Evolutionary conservation across 108 stramenopile species (phyloP).

Genomic region (Schizochytrium sp.): DNA sequence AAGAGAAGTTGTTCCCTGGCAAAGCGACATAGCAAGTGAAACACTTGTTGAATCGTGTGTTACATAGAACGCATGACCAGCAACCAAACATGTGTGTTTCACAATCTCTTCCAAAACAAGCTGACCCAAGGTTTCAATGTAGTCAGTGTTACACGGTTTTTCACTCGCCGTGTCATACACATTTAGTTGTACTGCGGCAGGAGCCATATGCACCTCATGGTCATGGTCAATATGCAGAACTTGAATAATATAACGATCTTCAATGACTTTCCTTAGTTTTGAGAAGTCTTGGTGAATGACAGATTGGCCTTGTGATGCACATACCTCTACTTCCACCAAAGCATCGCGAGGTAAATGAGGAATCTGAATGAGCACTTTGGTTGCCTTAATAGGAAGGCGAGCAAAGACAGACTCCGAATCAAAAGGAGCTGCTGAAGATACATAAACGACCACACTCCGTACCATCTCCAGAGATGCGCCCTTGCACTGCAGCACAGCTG

Average conservation of each 20-base stretch:
- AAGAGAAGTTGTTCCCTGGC: background rate
- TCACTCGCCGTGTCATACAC: too few species aligned
- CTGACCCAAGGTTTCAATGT: too few species aligned
- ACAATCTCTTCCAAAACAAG: background rate
- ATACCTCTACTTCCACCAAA: slow-evolving; percentile 25
- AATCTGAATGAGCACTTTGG: background rate
- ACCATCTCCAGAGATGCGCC: background rate
- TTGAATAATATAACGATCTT: too few species aligned
- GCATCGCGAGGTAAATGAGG: slow-evolving; percentile 27
- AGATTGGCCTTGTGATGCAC: slow-evolving; percentile 2
- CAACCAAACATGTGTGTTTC: background rate
- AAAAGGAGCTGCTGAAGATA: slow-evolving; percentile 15
- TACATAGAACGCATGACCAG: background rate
- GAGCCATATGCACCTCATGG: too few species aligned
- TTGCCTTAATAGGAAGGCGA: background rate
- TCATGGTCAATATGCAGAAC: too few species aligned
- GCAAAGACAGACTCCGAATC: background rate
- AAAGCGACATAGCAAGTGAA: background rate
- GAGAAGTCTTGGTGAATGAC: background rate
- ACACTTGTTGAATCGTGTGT: background rate
- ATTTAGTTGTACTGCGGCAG: too few species aligned
- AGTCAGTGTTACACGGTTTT: too few species aligned
- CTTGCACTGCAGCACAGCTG: background rate
- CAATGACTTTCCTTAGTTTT: too few species aligned
- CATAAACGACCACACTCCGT: background rate